phyloP scores from a whole-genome alignment of 176 grass and related monocot species.

The Elymus sibiricus region DNA sequence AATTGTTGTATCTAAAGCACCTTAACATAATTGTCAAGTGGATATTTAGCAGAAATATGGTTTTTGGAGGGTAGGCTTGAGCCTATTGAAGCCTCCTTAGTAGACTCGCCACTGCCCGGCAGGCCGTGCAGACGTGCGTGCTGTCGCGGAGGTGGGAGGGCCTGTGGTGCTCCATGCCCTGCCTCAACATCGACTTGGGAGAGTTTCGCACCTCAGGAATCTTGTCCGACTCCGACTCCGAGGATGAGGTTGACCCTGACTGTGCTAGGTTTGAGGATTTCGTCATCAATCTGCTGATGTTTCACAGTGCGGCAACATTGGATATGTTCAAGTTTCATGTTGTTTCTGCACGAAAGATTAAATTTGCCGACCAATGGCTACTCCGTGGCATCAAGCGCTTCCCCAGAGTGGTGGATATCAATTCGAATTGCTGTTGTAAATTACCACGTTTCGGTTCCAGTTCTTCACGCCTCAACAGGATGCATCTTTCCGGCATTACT shows the following conservation, averaged over 20 bases:
- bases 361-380: background rate
- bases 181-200: background rate
- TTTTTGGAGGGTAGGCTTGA: too few species aligned
- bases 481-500: background rate
- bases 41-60: too few species aligned
- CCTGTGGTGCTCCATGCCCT: conserved; percentile 12
- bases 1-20: too few species aligned
- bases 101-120: background rate
- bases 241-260: background rate
- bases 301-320: background rate
- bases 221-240: background rate
- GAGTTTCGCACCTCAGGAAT: background rate
- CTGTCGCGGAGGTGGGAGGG: background rate
- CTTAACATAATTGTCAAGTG: too few species aligned
- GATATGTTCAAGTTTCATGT: background rate
- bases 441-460: background rate
- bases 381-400: background rate
- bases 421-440: background rate
- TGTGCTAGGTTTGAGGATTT: background rate
- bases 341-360: background rate
- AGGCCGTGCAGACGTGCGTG: conserved; percentile 5
- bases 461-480: background rate
- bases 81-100: too few species aligned
- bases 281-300: background rate
- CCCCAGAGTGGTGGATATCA: background rate